Base-by-base conservation (phyloP, 495 filamentous ascomycete genomes). In the Penicillium egyptiacum region DNA sequence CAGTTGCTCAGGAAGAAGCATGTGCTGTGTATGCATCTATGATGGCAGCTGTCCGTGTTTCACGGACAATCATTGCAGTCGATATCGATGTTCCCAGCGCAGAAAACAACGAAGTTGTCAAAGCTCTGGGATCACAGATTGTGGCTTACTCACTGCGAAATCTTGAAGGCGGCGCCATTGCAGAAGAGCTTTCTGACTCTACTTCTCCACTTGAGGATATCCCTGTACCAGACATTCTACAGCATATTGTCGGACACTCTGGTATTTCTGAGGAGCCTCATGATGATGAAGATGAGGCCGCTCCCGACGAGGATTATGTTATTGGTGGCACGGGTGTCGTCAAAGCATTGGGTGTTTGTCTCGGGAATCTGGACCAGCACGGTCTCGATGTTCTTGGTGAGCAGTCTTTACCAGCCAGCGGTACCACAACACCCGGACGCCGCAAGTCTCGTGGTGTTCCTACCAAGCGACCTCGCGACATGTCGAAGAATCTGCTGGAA, bases 301-400 rank as follows among this genome's bases (percentile, higher is more conserved):
- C 90, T 25, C 90, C 92, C 1, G 91, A 95, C 60, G 88, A 95
- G 44, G 90, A 97, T 66, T 96, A 98, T 71, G 91, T 98, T 39
- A 91, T 98, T 64, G 92, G 92, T 37, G 92, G 93, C 19, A 96
- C 92, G 0, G 94, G 93, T 57, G 90, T 98, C 0, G 94, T 96
- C 33, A 96, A 97, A 71, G 92, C 92, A 22, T 76, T 98, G 51
- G 88, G 91, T 45, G 91, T 95, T 44, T 96, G 91, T 62, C 80
- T 98, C 31, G 86, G 88, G 53, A 95, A 96, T 60, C 54, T 74
- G 44, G 79, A 81, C 49, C 70, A 70, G 12, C 69, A 75, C 53
- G 64, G 63, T 17, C 58, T 62, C 25, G 70, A 70, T 35, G 23
- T 61, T 57, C 67, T 71, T 26, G 71, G 71, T 10, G 75, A 77